These are phyloP conservation scores for Cardiospermum halicacabum DNA, from an alignment of 345 rosid genomes.

Conservation along the genomic window DNA sequence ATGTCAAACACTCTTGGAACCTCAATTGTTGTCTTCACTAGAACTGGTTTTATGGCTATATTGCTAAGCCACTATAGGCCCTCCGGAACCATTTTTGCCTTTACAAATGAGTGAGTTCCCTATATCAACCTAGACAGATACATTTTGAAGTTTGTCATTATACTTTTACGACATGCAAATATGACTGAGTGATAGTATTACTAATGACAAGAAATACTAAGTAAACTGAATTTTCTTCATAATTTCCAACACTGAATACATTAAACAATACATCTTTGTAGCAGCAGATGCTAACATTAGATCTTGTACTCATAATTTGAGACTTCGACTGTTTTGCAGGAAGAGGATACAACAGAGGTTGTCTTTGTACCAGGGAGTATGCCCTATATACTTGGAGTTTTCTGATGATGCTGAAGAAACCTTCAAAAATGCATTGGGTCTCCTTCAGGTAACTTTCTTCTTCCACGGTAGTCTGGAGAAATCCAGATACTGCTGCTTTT, in stretches of 20 bases:
- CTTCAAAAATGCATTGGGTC: conserved; percentile 61
- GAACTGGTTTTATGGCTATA: conserved; percentile 94
- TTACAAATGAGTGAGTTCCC: conserved; percentile 78
- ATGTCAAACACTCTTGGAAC: conserved; percentile 99
- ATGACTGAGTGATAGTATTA: not conserved
- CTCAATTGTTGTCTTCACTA: conserved; percentile 93
- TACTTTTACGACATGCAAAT: not conserved
- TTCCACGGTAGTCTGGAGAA: not conserved
- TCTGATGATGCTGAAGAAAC: conserved; percentile 94
- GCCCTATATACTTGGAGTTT: conserved; percentile 87
- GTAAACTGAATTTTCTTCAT: not conserved
- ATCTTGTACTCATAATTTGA: not conserved
- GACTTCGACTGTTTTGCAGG: conserved; percentile 39
- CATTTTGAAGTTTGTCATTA: not conserved
- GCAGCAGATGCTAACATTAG: not conserved
- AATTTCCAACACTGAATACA: not conserved
- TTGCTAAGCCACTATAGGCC: conserved; percentile 95
- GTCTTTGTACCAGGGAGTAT: conserved; percentile 94
- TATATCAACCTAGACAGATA: not conserved
- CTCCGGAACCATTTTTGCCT: conserved; percentile 87
- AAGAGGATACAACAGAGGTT: conserved; percentile 81
- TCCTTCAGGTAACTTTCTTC: conserved; percentile 53
- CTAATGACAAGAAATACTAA: not conserved
- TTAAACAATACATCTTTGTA: not conserved
- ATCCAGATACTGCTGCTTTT: not conserved